Conservation (phyloP, 2,329 filamentous ascomycete species). For the Passalora sequoiae region DNA sequence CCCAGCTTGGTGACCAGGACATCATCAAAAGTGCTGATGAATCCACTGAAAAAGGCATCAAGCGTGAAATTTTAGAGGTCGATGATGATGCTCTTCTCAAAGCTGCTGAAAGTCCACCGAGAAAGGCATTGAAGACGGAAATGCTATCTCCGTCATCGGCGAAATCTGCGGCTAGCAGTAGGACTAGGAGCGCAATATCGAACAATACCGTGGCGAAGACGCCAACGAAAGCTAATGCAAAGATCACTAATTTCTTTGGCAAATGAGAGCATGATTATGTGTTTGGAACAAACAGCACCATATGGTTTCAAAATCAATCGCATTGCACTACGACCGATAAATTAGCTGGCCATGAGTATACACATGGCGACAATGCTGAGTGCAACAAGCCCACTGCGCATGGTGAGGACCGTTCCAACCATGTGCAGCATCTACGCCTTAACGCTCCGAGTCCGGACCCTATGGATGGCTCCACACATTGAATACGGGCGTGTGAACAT, state of each 20-base stretch:
- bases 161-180: conserved; percentile 29
- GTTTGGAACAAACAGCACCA: neutral
- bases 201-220: conserved; percentile 48
- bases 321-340: too few relatives aligned
- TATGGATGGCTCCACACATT: too few relatives aligned
- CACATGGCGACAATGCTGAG: too few relatives aligned
- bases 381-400: too few relatives aligned
- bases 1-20: conserved; percentile 30
- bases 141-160: conserved; percentile 25
- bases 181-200: conserved; percentile 53
- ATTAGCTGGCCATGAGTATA: too few relatives aligned
- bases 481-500: too few relatives aligned
- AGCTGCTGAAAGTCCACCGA: conserved; percentile 31
- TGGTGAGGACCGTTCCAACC: too few relatives aligned
- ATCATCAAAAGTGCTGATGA: conserved; percentile 25
- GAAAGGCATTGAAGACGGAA: conserved; percentile 35
- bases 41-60: conserved; percentile 37
- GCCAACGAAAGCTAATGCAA: conserved; percentile 49
- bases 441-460: too few relatives aligned
- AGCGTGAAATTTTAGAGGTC: conserved; percentile 44
- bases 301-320: too few relatives aligned
- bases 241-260: conserved; percentile 55
- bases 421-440: too few relatives aligned
- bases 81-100: conserved; percentile 29
- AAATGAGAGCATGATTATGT: conserved; percentile 38